Conservation (phyloP, 1,139 yeast species). For the Scheffersomyces segobiensis region DNA sequence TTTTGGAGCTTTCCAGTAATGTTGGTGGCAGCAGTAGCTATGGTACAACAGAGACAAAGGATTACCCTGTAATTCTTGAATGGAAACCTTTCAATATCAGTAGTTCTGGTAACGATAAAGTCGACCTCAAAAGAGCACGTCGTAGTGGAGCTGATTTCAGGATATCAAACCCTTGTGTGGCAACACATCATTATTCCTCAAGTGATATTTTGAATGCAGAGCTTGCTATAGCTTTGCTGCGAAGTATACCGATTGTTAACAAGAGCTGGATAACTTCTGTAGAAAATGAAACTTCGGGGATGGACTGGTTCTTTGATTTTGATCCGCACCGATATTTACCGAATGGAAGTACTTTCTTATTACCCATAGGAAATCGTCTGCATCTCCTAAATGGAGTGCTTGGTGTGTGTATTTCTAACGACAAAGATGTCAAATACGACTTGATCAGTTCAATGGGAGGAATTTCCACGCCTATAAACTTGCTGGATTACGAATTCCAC, state of each 20-base stretch:
- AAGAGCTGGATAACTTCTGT: slow-evolving; percentile 24
- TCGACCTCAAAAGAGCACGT: neutral
- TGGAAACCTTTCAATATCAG: slow-evolving; percentile 27
- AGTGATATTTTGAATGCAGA: slow-evolving; percentile 12
- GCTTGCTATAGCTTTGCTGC: slow-evolving; percentile 21
- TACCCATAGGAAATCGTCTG: slow-evolving; percentile 16
- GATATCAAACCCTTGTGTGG: slow-evolving; percentile 18
- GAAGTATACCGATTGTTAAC: slow-evolving; percentile 28
- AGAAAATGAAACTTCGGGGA: slow-evolving; percentile 9
- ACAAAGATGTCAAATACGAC: slow-evolving; percentile 7
- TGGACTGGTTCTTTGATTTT: slow-evolving; percentile 24
- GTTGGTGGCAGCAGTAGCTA: neutral
- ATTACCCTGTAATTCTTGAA: slow-evolving; percentile 10
- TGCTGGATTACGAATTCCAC: neutral
- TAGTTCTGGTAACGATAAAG: neutral
- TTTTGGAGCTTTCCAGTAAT: neutral
- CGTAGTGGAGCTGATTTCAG: slow-evolving; percentile 24
- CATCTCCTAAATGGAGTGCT: slow-evolving; percentile 12
- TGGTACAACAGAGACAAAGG: neutral
- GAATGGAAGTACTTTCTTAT: slow-evolving; percentile 9
- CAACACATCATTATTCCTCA: slow-evolving; percentile 27
- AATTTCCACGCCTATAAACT: neutral
- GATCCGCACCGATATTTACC: slow-evolving; percentile 19
- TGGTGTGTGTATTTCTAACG: slow-evolving; percentile 11
- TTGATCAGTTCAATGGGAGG: slow-evolving; percentile 19